Evolutionary conservation across 345 rosid genomes (phyloP), one percentile per base, ranked within the genome.

Genomic region (Ceriops tagal): DNA sequence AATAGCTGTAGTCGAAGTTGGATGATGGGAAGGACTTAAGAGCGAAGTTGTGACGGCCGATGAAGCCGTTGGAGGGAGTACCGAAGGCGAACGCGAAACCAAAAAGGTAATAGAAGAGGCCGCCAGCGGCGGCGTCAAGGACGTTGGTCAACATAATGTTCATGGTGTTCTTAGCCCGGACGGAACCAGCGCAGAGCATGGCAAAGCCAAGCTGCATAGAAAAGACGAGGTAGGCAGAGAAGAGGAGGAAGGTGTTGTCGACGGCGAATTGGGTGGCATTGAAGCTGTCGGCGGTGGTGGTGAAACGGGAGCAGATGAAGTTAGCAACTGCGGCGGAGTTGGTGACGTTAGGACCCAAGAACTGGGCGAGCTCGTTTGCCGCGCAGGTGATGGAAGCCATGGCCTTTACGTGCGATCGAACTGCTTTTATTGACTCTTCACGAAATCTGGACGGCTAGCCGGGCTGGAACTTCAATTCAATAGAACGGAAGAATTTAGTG

Each of bases 101-200:
- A 59, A 92, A 92, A 63, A 92, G 90, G 75, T 90, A 92, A 71
- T 92, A 92, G 53, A 81, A 92, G 74, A 92, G 79, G 58, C 98
- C 96, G 6, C 98, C 96, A 8, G 91, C 75, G 8, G 96, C 96
- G 2, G 96, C 96, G 70, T 92, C 98, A 30, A 92, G 92, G 58
- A 92, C 96, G 79, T 92, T 92, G 18, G 98, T 90, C 52, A 92
- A 89, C 98, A 92, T 92, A 78, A 92, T 92, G 84, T 90, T 92
- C 96, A 90, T 90, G 51, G 98, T 88, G 80, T 90, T 90, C 71
- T 92, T 92, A 67, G 96, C 93, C 21, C 96, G 84, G 21, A 92
- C 98, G 47, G 98, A 92, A 4, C 98, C 98, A 28, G 98, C 98
- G 64, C 98, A 92, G 35, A 92, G 93, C 96, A 92, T 92, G 73